Evolutionary conservation across 495 filamentous ascomycete genomes (phyloP), one percentile per base, ranked within the genome.

Genomic region (Podospora conica): DNA sequence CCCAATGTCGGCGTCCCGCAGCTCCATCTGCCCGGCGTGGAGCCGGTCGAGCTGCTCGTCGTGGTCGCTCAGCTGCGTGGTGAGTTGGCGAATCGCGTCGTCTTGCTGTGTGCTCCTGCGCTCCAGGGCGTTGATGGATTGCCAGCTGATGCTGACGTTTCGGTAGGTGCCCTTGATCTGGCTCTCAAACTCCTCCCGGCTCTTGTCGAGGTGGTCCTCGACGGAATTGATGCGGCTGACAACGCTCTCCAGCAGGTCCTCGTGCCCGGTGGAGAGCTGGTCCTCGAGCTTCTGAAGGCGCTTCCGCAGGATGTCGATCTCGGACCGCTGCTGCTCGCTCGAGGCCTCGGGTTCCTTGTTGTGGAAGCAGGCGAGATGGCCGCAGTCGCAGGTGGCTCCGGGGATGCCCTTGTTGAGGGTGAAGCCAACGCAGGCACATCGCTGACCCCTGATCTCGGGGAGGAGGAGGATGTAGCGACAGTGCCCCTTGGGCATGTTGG

Each of bases 351-450:
- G 69, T 6, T 80, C 78, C 58, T 76, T 77, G 59, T 77, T 74
- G 71, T 86, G 83, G 66, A 80, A 86, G 66, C 82, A 84, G 27
- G 83, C 82, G 58, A 81, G 79, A 67, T 86, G 83, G 21, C 83
- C 83, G 66, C 83, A 86, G 21, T 83, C 77, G 65, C 83, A 86
- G 21, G 74, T 80, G 55, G 80, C 79, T 40, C 83, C 77, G 2
- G 83, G 83, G 33, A 83, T 78, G 28, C 74, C 71, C 53, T 74
- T 76, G 69, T 84, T 84, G 67, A 81, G 77, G n/a, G 77, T 77
- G 73, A 86, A 86, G 71, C 78, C 71, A 61, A 82, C 83, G 58
- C 83, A 86, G 22, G 81, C 83, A 65, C 83, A 86, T 6, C 83
- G 79, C 67, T 81, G 76, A 27, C 83, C 83, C 66, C 80, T 83